Evolutionary conservation across 768 basidiomycete genomes (phyloP), one percentile per base, ranked within the genome.

Genomic region (Inosperma sp.): DNA sequence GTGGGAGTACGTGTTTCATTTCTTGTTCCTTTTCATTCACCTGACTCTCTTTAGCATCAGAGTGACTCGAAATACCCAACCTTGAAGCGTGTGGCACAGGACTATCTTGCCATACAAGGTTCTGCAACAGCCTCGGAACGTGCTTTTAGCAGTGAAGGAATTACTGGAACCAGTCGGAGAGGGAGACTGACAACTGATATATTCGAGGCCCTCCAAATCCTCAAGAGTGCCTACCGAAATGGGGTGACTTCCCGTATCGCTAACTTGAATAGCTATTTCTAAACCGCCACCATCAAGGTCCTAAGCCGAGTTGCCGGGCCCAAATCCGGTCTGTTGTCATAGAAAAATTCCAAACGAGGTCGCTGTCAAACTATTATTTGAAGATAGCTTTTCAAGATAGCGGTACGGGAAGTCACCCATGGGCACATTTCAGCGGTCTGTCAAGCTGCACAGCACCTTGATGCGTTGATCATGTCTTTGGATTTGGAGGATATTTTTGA

Each of bases 61-160:
- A 26, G 49, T 7, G 26, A 36, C 33, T 26, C 33, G 10, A 56
- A 62, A 17, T 68, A 62, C 34, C 66, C 59, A 2, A 55, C 48
- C 1, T 56, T 65, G 10, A 39, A 59, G 3, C 33, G 55, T 14
- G 64, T 67, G 10, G 59, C 60, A 3, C 54, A 56, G 10, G 58
- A 66, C 39, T 63, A 59, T 39, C 57, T 65, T 22, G 61, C 65
- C 2, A 65, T 65, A 31, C 59, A 66, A 23, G 64, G 58, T 23
- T 67, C 63, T 23, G 56, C 65, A 21, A 57, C 55, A 17, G 37
- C 63, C 1, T 62, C 65, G 7, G 64, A 69, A 44, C 31, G 47
- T 1, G 57, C 55, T 6, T 69, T 69, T 44, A 68, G 59, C 5
- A 61, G 58, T 51, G 59, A 54, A 19, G 62, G 61, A 1, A 26